Conservation (phyloP, 2,329 filamentous ascomycete species). For the Teratosphaeria gauchensis region DNA sequence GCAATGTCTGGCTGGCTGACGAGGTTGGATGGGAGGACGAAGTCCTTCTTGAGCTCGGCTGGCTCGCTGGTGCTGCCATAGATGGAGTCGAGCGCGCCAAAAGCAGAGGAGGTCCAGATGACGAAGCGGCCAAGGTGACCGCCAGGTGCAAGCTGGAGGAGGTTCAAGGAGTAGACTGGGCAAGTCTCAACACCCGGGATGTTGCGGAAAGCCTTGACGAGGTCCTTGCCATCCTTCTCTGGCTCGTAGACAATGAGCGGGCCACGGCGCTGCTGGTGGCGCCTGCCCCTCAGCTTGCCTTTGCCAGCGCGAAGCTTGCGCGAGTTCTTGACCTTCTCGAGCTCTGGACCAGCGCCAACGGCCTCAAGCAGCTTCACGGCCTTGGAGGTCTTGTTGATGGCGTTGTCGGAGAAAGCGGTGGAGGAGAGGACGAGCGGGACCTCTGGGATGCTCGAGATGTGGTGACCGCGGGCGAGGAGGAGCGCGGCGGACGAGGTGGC, state of each 20-base stretch:
- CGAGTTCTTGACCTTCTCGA: conserved; percentile 92
- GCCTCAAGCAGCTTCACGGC: conserved; percentile 82
- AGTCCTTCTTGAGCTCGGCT: conserved; percentile 96
- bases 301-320: conserved; percentile 97
- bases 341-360: conserved; percentile 78
- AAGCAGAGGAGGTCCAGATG: conserved; percentile 95
- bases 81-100: conserved; percentile 92
- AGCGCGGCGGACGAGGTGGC: conserved; percentile 92
- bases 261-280: conserved; percentile 94
- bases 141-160: conserved; percentile 97
- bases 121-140: conserved; percentile 98
- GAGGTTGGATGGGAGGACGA: conserved; percentile 85
- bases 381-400: conserved; percentile 78
- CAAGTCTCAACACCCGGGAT: conserved; percentile 95
- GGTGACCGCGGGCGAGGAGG: conserved; percentile 93
- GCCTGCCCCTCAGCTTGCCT: conserved; percentile 95
- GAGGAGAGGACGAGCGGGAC: conserved; percentile 95
- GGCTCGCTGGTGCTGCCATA: conserved; percentile 89
- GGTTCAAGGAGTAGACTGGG: conserved; percentile 88
- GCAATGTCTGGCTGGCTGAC: conserved; percentile 90
- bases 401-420: conserved; percentile 69
- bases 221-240: conserved; percentile 87
- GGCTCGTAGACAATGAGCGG: conserved; percentile 97
- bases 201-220: conserved; percentile 95
- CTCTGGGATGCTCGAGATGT: conserved; percentile 83